These are phyloP conservation scores for Barnettozyma wickerhamii DNA, from an alignment of 805 yeast genomes.

Conservation along the genomic window DNA sequence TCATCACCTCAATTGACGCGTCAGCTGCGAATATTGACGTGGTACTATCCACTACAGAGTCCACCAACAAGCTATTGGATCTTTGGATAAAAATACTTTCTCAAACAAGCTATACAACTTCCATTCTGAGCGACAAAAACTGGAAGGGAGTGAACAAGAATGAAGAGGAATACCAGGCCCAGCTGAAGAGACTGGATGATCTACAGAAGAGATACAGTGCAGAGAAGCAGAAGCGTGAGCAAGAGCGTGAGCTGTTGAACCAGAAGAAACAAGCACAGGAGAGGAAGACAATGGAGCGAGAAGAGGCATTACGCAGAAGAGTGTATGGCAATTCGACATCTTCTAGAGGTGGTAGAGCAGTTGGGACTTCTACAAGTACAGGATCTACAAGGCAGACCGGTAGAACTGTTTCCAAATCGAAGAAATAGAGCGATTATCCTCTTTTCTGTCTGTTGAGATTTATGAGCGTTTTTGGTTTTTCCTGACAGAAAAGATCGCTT, in stretches of 20 bases:
- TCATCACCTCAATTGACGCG: constrained; percentile 18
- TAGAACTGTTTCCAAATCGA: too few species aligned
- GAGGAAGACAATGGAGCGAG: constrained; percentile 21
- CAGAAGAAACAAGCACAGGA: constrained; percentile 17
- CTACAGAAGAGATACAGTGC: constrained; percentile 23
- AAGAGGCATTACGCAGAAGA: constrained; percentile 25
- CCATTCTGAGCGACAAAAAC: constrained; percentile 38
- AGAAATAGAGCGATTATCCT: too few species aligned
- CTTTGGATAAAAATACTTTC: constrained; percentile 60
- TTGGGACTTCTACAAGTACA: too few species aligned
- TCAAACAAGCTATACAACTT: constrained; percentile 52
- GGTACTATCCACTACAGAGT: constrained; percentile 34
- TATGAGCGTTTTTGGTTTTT: too few species aligned
- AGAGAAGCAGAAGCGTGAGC: constrained; percentile 23
- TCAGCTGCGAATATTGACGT: constrained; percentile 17
- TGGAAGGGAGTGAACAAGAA: constrained; percentile 33
- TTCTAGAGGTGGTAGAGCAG: neutral
- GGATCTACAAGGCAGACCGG: too few species aligned
- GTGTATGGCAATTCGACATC: constrained; percentile 21
- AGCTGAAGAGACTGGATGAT: constrained; percentile 26
- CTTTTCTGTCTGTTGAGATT: too few species aligned
- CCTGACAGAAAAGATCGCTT: too few species aligned
- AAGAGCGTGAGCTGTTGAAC: constrained; percentile 20
- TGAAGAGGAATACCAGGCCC: constrained; percentile 22
- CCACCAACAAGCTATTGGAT: constrained; percentile 47